Evolutionary conservation across 1,139 yeast genomes (phyloP), one percentile per base, ranked within the genome.

Genomic region (Martiniozyma asiatica): DNA sequence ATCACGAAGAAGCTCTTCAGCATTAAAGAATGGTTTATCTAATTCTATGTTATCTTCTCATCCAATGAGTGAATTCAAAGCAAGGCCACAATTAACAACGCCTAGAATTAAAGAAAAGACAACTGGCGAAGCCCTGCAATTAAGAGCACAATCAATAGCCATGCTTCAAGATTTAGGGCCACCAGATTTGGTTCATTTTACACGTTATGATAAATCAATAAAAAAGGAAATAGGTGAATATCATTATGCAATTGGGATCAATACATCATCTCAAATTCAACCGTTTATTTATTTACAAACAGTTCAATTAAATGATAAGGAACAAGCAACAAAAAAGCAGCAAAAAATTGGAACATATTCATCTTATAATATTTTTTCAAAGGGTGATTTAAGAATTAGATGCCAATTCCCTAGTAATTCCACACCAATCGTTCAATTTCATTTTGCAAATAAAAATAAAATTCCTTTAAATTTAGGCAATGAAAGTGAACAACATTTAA

Each of bases 151-250:
- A 11, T 29, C 43, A 4, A 25, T 55, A 14, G 32, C 45, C 0
- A 44, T 44, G 14, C 40, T 45, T 25, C 41, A 31, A 33, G 77
- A 68, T 34, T 54, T 89, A 32, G 98, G 98, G 0, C 94, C 95
- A 0, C 87, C 95, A 6, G 97, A 89, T 58, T 61, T 89, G 41
- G 80, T 93, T 30, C 93, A 81, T 48, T 48, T 73, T 16, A 59
- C 76, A 20, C 65, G 61, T 33, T 58, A 55, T 37, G 60, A 60
- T 34, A 56, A 48, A 27, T 48, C 54, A 10, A 42, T 49, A 6
- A 55, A 55, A 23, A 54, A 56, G 23, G 69, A 64, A 31, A 45
- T 52, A 10, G 71, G 72, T 1, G 59, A 59, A 33, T 82, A 82
- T 37, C 89, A 79, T 48, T 68, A 71, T 45, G 80, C 74, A 23